These are phyloP conservation scores for Sophora flavescens DNA, from an alignment of 306 rosid species.

Conservation along the genomic window DNA sequence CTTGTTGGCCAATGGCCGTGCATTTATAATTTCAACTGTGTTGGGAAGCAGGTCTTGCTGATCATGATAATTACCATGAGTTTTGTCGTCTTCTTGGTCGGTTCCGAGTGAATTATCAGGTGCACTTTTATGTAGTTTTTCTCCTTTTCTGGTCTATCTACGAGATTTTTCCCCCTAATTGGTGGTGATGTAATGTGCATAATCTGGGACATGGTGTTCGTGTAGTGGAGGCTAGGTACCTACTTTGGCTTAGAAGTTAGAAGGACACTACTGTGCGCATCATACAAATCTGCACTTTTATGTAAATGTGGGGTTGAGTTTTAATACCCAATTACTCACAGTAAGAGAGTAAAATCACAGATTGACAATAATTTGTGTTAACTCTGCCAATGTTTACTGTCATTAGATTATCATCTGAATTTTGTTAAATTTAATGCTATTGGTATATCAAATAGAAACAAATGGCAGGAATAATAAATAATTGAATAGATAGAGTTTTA, in stretches of 20 bases:
- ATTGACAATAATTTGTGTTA: constrained; percentile 28
- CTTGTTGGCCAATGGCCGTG: constrained; percentile 44
- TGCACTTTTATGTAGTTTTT: constrained; percentile 47
- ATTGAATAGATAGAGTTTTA: too few relatives aligned
- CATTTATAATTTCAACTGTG: constrained; percentile 41
- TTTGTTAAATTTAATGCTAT: neutral
- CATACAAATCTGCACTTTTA: constrained; percentile 13
- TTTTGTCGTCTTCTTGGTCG: constrained; percentile 99
- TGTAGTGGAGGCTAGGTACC: constrained; percentile 39
- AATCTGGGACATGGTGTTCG: constrained; percentile 43
- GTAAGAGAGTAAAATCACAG: constrained; percentile 21
- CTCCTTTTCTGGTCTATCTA: constrained; percentile 31
- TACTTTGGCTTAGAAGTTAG: constrained; percentile 32
- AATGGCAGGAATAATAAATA: neutral
- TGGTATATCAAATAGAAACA: neutral
- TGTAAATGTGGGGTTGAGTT: constrained; percentile 29
- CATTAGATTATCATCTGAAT: constrained; percentile 15
- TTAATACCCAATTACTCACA: neutral
- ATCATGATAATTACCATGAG: constrained; percentile 99
- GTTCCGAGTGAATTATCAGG: constrained; percentile 98
- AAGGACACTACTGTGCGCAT: constrained; percentile 34
- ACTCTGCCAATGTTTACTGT: constrained; percentile 14
- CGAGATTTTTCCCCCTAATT: constrained; percentile 37
- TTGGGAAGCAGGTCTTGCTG: constrained; percentile 82
- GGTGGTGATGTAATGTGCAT: constrained; percentile 36